phyloP scores from a whole-genome alignment of 805 yeast species.

The Yamadazyma sp. region DNA sequence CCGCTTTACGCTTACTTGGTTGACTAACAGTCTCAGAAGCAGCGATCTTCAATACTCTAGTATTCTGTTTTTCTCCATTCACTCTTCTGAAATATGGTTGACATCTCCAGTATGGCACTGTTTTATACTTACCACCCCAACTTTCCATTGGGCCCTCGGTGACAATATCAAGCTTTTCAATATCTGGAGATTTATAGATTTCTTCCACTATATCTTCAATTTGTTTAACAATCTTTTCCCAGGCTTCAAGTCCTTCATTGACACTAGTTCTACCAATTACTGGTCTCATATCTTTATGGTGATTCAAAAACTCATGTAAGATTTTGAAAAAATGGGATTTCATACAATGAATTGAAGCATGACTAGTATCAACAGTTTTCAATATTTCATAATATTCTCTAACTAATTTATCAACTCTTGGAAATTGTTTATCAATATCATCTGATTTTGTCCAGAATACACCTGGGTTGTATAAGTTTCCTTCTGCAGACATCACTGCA shows the following conservation, averaged over 20 bases:
- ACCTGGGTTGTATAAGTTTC: constrained; percentile 91
- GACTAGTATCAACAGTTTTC: constrained; percentile 36
- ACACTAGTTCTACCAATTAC: constrained; percentile 56
- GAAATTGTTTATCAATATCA: constrained; percentile 64
- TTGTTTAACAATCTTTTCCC: constrained; percentile 52
- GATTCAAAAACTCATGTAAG: constrained; percentile 73
- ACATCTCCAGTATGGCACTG: constrained; percentile 91
- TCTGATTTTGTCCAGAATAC: constrained; percentile 60
- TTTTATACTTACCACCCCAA: constrained; percentile 82
- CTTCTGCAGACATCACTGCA: constrained; percentile 97
- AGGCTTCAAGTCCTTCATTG: constrained; percentile 32
- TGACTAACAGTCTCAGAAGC: constrained; percentile 21
- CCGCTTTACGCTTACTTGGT: background rate
- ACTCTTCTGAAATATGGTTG: constrained; percentile 94
- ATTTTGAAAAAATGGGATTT: constrained; percentile 91
- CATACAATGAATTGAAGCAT: constrained; percentile 78
- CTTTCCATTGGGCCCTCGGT: constrained; percentile 49
- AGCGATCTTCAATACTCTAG: constrained; percentile 36
- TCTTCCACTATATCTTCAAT: constrained; percentile 67
- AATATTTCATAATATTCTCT: constrained; percentile 89
- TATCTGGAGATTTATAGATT: constrained; percentile 51
- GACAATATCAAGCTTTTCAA: constrained; percentile 55
- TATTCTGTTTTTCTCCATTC: constrained; percentile 58
- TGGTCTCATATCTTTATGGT: constrained; percentile 76
- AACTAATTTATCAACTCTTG: constrained; percentile 78